These are phyloP conservation scores for Vitis hybrid DNA, from an alignment of 177 flowering plant species.

Conservation along the genomic window DNA sequence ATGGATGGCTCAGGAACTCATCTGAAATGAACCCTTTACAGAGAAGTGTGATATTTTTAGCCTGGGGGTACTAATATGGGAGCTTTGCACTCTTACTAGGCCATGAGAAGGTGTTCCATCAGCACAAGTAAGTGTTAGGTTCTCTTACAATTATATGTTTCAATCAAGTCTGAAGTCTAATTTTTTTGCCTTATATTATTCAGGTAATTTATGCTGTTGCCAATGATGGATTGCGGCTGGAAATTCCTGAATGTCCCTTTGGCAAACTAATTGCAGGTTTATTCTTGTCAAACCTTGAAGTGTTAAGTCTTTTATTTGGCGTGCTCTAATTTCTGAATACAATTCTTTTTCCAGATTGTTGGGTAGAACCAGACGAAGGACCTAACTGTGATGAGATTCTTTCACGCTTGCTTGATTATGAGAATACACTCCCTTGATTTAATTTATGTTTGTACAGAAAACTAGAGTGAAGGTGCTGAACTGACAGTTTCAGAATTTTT, in stretches of 20 bases:
- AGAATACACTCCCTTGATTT: constrained; percentile 6
- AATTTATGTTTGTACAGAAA: not conserved
- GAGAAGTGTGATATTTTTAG: constrained; percentile 78
- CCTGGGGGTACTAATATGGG: constrained; percentile 83
- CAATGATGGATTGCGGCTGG: constrained; percentile 24
- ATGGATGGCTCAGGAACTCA: constrained; percentile 87
- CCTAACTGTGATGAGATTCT: constrained; percentile 22
- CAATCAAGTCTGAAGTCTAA: not conserved
- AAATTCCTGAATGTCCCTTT: constrained; percentile 35
- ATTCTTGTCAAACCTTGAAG: not conserved
- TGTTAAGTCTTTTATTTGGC: not conserved
- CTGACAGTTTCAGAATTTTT: not conserved
- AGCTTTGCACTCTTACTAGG: constrained; percentile 66
- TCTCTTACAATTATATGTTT: not conserved
- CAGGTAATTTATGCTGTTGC: constrained; percentile 39
- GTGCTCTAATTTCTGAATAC: not conserved
- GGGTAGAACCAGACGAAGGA: constrained; percentile 21
- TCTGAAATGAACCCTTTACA: constrained; percentile 69
- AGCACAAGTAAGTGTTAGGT: constrained; percentile 14
- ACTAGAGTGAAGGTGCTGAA: not conserved
- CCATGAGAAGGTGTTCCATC: constrained; percentile 76
- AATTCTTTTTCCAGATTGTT: constrained; percentile 18
- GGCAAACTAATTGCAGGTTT: constrained; percentile 30
- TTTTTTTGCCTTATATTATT: not conserved
- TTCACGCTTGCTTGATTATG: constrained; percentile 14